Evolutionary conservation across 176 grass and related monocot species (phyloP), one percentile per base, ranked within the genome.

Genomic region (Leersia perrieri): DNA sequence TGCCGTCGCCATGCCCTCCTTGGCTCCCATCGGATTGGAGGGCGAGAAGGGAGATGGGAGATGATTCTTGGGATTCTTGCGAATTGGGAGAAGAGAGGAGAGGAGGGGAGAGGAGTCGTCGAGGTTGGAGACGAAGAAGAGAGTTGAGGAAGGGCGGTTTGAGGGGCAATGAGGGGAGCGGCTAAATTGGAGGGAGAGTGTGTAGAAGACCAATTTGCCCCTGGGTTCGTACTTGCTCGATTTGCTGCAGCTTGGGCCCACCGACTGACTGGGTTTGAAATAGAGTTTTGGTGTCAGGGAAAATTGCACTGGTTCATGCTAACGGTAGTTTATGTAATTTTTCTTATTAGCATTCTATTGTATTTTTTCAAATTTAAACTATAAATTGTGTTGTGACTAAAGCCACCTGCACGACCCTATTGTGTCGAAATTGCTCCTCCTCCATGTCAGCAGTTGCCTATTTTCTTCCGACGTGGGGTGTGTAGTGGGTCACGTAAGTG

Each of bases 1-100:
- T 23, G 94, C 91, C 81, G 86, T 69, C 53, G 91, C 91, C 70
- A 87, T 53, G 63, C 78, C 90, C 53, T 73, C 91, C 55, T 73
- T 69, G 14, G 82, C 81, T 3, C 42, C 89, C 91, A 94, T 97
- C 74, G 63, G 25, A 4, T 26, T 22, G 14, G 28, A 9, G 28
- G 23, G 12, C 57, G 39, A 7, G 49, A 53, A 20, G 49, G 5
- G 49, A 44, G 41, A 10, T 44, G 18, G 5, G 1, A n/a, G n/a
- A n/a, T 41, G 0, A 11, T 53, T 53, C 49, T 53, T 22, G 49
- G 49, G 49, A 20, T 33, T 25, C n/a, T 5, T 3, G 20, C 22
- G n/a, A 57, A 14, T 16, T 5, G 62, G 2, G 63, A 20, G 26
- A 32, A 75, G 81, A 20, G 4, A 22, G 39, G 32, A 14, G 28